Evolutionary conservation across 345 rosid species (phyloP).

Genomic region (Triadica sebifera): DNA sequence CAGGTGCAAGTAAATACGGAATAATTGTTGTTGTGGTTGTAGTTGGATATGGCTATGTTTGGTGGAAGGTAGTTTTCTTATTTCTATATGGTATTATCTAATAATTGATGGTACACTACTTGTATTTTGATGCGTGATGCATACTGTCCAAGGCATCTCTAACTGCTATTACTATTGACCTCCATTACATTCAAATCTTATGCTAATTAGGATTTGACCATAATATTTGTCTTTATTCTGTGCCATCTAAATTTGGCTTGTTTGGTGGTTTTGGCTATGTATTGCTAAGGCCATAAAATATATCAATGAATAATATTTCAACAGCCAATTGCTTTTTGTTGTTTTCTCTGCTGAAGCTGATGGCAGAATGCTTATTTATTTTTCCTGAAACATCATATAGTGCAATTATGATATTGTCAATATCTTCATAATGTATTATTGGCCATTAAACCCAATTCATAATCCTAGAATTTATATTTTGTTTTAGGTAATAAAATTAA

Average conservation of each 20-base stretch:
- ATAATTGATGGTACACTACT: background rate
- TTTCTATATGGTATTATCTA: too few species aligned
- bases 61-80: slow-evolving; percentile 69
- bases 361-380: background rate
- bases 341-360: background rate
- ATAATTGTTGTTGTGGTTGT: slow-evolving; percentile 46
- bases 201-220: background rate
- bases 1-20: slow-evolving; percentile 58
- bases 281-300: background rate
- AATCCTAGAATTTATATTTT: background rate
- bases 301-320: background rate
- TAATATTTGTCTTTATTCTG: background rate
- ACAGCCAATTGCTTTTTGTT: background rate
- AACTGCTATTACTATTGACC: background rate
- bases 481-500: background rate
- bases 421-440: background rate
- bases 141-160: background rate
- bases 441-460: background rate
- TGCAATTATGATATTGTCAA: background rate
- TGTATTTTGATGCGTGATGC: background rate
- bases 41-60: slow-evolving; percentile 66
- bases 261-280: background rate
- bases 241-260: background rate
- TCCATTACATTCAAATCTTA: background rate
- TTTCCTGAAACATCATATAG: background rate